Conservation (phyloP, 495 filamentous ascomycete species). For the Podospora didyma region DNA sequence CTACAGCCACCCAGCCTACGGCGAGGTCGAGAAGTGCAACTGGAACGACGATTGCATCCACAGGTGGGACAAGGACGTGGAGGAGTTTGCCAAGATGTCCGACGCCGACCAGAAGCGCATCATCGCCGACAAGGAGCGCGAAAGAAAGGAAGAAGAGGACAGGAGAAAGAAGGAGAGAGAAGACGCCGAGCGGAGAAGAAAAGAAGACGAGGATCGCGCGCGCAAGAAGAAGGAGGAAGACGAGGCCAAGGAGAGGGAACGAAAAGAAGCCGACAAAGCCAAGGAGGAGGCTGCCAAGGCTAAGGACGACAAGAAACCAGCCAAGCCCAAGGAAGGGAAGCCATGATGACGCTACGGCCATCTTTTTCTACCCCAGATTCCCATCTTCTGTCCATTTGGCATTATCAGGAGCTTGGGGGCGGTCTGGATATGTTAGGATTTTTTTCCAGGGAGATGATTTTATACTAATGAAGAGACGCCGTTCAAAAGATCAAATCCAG, state of each 20-base stretch:
- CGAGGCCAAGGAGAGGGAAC: constrained; percentile 8
- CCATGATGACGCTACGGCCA: background rate
- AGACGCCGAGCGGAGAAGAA: constrained; percentile 18
- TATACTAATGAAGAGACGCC: background rate
- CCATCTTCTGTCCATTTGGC: background rate
- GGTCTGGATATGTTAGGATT: background rate
- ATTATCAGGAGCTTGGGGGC: background rate
- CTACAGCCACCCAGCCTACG: constrained; percentile 56
- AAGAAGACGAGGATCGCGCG: constrained; percentile 16
- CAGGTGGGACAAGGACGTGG: constrained; percentile 53
- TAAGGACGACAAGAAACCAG: background rate
- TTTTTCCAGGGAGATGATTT: background rate
- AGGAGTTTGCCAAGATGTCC: constrained; percentile 42
- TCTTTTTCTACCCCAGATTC: background rate
- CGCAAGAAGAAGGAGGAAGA: constrained; percentile 15
- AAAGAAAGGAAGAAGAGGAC: constrained; percentile 24
- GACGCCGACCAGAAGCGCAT: constrained; percentile 45
- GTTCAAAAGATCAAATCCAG: background rate
- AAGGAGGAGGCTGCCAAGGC: background rate
- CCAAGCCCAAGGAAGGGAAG: background rate
- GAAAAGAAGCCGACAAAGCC: background rate
- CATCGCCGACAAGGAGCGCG: constrained; percentile 37
- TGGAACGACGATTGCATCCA: constrained; percentile 57
- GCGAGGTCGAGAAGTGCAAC: constrained; percentile 61
- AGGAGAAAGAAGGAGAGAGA: constrained; percentile 23